These are phyloP conservation scores for Pichia heedii DNA, from an alignment of 805 yeast genomes.

Conservation along the genomic window DNA sequence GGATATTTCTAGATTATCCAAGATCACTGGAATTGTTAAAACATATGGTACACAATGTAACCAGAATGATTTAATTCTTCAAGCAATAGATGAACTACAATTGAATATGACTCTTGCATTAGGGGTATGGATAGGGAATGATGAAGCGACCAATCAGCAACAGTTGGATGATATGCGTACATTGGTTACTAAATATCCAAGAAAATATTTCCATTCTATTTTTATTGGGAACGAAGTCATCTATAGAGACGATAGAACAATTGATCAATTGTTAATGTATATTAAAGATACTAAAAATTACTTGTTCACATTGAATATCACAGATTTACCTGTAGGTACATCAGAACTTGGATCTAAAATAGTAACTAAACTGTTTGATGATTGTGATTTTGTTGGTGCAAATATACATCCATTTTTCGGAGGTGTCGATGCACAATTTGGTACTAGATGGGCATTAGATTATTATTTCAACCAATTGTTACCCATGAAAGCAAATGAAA, in stretches of 20 bases:
- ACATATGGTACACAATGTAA: slow-evolving; percentile 55
- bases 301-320: slow-evolving; percentile 26
- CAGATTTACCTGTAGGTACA: slow-evolving; percentile 49
- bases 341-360: slow-evolving; percentile 48
- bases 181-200: slow-evolving; percentile 36
- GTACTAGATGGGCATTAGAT: slow-evolving; percentile 46
- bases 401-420: slow-evolving; percentile 63
- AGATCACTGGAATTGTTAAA: slow-evolving; percentile 47
- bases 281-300: slow-evolving; percentile 35
- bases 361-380: slow-evolving; percentile 29
- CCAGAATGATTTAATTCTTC: slow-evolving; percentile 44
- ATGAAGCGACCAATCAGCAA: slow-evolving; percentile 34
- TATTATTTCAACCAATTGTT: slow-evolving; percentile 36
- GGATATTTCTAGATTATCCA: slow-evolving; percentile 51
- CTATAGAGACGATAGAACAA: slow-evolving; percentile 40
- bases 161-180: slow-evolving; percentile 40
- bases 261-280: slow-evolving; percentile 30
- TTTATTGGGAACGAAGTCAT: slow-evolving; percentile 58
- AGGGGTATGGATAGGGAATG: slow-evolving; percentile 54
- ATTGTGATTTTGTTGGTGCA: slow-evolving; percentile 51
- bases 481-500: slow-evolving; percentile 27
- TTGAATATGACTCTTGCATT: slow-evolving; percentile 48
- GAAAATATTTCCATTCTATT: slow-evolving; percentile 38
- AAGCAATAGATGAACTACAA: slow-evolving; percentile 41
- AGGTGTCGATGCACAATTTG: slow-evolving; percentile 39